Percentiles rank a stretch among this genome's conserved stretches.
phyloP scores from a whole-genome alignment of 208 protist species.

The Leptomonas seymouri region DNA sequence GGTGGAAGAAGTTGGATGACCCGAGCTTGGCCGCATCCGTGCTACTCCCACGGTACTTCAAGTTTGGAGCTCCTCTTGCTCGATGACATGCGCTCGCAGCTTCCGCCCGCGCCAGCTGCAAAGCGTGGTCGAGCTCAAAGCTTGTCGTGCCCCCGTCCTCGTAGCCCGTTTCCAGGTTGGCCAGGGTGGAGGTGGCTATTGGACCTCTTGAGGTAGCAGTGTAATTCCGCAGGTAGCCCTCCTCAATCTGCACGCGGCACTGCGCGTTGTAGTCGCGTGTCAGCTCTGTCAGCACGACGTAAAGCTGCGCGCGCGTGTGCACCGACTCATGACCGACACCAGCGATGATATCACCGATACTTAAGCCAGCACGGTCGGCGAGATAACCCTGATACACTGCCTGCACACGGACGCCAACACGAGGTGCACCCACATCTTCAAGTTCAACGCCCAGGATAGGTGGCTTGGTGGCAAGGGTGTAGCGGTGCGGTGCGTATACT shows the following conservation, averaged over 20 bases:
- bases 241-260: slow-evolving; percentile 44
- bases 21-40: neutral
- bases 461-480: slow-evolving; percentile 46
- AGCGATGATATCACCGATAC: slow-evolving; percentile 52
- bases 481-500: slow-evolving; percentile 66
- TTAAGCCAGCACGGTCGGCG: slow-evolving; percentile 49
- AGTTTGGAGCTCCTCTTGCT: neutral
- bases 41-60: slow-evolving; percentile 1
- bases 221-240: slow-evolving; percentile 27
- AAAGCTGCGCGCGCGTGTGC: slow-evolving; percentile 53
- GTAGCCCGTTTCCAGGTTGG: neutral
- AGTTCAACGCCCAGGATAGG: slow-evolving; percentile 67
- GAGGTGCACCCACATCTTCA: slow-evolving; percentile 32
- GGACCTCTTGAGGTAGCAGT: neutral
- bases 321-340: slow-evolving; percentile 47
- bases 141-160: neutral
- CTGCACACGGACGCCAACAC: slow-evolving; percentile 43
- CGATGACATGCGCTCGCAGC: neutral
- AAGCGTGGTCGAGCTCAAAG: neutral
- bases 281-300: slow-evolving; percentile 51
- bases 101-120: slow-evolving; percentile 21
- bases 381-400: slow-evolving; percentile 54
- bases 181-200: slow-evolving; percentile 12
- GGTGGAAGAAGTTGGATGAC: neutral
- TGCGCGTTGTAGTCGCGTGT: slow-evolving; percentile 47